Base-by-base conservation (phyloP, 1,139 yeast species). In the Kurtzmaniella quercitrusa region DNA sequence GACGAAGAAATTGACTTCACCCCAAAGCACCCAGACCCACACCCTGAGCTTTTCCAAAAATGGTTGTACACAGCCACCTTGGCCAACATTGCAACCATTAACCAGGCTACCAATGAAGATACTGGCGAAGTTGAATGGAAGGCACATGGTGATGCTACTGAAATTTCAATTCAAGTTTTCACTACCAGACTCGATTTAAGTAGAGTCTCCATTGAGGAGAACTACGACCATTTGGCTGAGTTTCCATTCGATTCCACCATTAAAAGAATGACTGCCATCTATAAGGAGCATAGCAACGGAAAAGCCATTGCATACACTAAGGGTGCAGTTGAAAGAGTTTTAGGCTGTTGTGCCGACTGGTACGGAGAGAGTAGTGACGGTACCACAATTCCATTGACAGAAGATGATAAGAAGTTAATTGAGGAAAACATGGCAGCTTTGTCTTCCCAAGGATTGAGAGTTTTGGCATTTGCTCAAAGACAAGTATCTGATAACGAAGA, bases 321-420 rank as follows among this genome's bases (percentile, higher is more conserved):
- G 50, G 82, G 82, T 46, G 82, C 82, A 0, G 80, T 78, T 5
- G 82, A 77, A 52, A 57, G 74, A 23, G 54, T 77, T 21, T 54
- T 77, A 39, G 57, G 58, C 5, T 60, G 74, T 44, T 74, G 77
- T 40, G 54, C 58, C 15, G 50, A 52, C 39, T 64, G 70, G 57
- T 57, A 65, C 21, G 62, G 71, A 17, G 61, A 59, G 12, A 53
- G 54, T 21, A 54, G 57, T 15, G 46, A 45, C 7, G 63, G 59
- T 43, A 44, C 54, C 8, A 46, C 49, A 2, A 38, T 50, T 16
- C 52, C 53, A 5, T 50, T 62, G 42, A 56, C 62, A 5, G 63
- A 60, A 20, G 57, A 57, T 3, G 59, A 63, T 41, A 52, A 53
- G 14, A 42, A 40, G 2, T 38, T 47, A 17, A 61, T 71, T 30